Evolutionary conservation across 768 basidiomycete species (phyloP).

Genomic region (Mycena polygramma): DNA sequence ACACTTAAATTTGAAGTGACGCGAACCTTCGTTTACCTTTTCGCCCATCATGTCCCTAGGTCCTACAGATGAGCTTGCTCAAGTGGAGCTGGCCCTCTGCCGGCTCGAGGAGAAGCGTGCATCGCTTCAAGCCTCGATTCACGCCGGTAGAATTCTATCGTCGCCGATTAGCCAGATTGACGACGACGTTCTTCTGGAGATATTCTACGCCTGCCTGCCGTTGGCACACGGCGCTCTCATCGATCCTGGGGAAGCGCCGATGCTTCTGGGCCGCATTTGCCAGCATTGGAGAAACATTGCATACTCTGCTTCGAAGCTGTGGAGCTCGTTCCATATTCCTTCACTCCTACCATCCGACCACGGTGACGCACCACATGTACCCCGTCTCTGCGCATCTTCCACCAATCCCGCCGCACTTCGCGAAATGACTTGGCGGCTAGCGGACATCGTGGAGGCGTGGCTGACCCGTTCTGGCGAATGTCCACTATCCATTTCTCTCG

Average conservation of each 20-base stretch:
- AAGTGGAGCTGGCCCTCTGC: background rate
- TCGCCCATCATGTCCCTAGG: too few relatives aligned
- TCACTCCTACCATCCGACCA: too few relatives aligned
- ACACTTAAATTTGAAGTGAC: too few relatives aligned
- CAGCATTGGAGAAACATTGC: slow-evolving; percentile 18
- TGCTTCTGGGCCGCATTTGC: slow-evolving; percentile 19
- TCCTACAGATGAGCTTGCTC: slow-evolving; percentile 12
- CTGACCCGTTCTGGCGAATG: background rate
- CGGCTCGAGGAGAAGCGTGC: background rate
- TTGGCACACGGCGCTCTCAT: slow-evolving; percentile 16
- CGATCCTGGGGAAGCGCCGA: slow-evolving; percentile 10
- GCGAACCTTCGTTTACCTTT: too few relatives aligned
- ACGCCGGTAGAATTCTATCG: slow-evolving; percentile 8
- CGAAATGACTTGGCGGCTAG: background rate
- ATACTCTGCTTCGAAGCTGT: slow-evolving; percentile 11
- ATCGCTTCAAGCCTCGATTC: slow-evolving; percentile 13
- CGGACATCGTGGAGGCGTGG: background rate
- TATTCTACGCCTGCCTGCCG: slow-evolving; percentile 26
- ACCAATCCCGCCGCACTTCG: too few relatives aligned
- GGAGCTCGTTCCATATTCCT: slow-evolving; percentile 27
- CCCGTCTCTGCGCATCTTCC: background rate
- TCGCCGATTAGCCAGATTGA: slow-evolving; percentile 17
- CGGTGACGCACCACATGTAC: too few relatives aligned
- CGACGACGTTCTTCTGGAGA: slow-evolving; percentile 23
- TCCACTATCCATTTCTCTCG: slow-evolving; percentile 8